Base-by-base conservation (phyloP, 1,139 yeast species). In the Candida dubliniensis region DNA sequence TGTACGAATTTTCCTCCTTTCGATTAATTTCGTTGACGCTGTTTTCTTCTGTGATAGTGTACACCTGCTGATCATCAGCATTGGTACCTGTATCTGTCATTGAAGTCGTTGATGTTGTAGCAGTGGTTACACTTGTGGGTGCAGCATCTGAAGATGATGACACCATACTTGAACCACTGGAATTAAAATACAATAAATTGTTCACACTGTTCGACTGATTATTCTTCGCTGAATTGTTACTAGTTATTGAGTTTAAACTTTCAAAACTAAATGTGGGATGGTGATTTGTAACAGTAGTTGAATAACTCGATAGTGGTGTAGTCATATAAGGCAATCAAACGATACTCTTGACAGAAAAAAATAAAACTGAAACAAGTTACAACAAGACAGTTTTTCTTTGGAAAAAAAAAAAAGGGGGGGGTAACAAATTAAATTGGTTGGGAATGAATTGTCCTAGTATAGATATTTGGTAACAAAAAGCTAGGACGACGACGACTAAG, bases 101-200 rank as follows among this genome's bases (percentile, higher is more conserved):
- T 3, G 30, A 7, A 30, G 39, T 14, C 11, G 40, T 36, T 31
- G 40, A 15, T 9, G 38, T 35, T 13, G 38, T 31, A 26, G 38
- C 31, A 14, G 29, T 35, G 15, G 38, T 26, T 13, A 18, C 5
- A 18, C 23, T 18, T 5, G 23, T 18, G 23, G 38, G 23, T 2
- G 40, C 26, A 27, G 40, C 31, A 13, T 37, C 35, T 5, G 34
- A 23, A 6, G 30, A 33, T 33, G 31, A n/a, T 24, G 40, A 37
- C 12, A 33, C 34, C 42, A 39, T 39, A 34, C 42, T 39, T 27
- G 42, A 34, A 11, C 29, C 29, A 12, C 34, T 33, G 23, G 34
- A 29, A 29, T 34, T 33, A 11, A 34, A 33, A 34, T 27, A 39
- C 12, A 39, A 27, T 39, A 34, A 10, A 13, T 37, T 39, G n/a